A percentile compares a stretch with the other conserved stretches of the same genome.
These are phyloP conservation scores for Aspergillus sp. DNA, from an alignment of 2,329 filamentous ascomycete species.

Conservation along the genomic window DNA sequence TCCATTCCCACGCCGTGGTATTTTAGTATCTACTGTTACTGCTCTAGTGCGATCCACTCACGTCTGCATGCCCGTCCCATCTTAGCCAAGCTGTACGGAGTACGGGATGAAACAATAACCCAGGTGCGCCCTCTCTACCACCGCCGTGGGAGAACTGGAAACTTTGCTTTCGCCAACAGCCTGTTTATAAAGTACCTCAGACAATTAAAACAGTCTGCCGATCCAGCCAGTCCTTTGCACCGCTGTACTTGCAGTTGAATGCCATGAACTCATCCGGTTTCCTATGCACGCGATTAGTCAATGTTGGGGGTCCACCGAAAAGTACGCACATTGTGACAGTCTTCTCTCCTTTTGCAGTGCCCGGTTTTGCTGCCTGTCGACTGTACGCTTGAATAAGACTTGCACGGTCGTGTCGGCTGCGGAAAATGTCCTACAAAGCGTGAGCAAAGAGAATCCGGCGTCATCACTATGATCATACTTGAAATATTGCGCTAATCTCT, in stretches of 20 bases:
- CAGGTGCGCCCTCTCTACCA: too few relatives aligned
- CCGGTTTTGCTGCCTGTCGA: constrained; percentile 9
- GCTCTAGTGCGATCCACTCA: too few relatives aligned
- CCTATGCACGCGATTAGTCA: background rate
- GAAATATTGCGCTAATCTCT: background rate
- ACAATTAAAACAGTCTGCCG: background rate
- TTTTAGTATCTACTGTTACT: too few relatives aligned
- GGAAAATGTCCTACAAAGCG: background rate
- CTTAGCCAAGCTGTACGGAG: too few relatives aligned
- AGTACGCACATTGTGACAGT: constrained; percentile 4
- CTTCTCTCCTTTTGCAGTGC: background rate
- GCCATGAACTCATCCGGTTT: constrained; percentile 10
- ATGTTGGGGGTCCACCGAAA: background rate
- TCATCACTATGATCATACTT: background rate
- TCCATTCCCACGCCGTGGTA: too few relatives aligned
- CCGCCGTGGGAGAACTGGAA: too few relatives aligned
- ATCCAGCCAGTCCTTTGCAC: constrained; percentile 1
- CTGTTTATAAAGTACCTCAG: background rate
- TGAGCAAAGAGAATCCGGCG: background rate
- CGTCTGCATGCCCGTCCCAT: too few relatives aligned
- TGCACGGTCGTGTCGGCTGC: constrained; percentile 2
- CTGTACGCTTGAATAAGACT: constrained; percentile 10
- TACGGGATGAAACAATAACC: too few relatives aligned
- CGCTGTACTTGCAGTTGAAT: constrained; percentile 4
- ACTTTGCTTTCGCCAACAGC: background rate